Evolutionary conservation across 140 eudicot genomes (phyloP), one percentile per base, ranked within the genome.

Genomic region (Stevia rebaudiana): DNA sequence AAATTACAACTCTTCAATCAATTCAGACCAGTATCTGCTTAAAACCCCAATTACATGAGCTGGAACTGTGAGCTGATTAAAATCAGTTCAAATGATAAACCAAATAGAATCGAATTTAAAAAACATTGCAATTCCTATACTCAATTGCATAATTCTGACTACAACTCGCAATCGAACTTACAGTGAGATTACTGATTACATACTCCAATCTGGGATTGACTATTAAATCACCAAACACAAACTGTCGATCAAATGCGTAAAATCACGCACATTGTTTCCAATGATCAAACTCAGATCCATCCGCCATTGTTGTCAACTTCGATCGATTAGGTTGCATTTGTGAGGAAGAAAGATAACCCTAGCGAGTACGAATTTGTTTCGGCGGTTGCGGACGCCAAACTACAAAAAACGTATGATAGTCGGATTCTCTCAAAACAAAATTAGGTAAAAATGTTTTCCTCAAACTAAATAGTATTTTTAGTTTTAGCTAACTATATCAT

Each of bases 301-400:
- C 82, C 79, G 75, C 80, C 86, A 77, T 81, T 46, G 72, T 23
- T 62, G 67, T 4, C 42, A 1, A 4, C 33, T 2, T 47, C 53
- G 53, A 47, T 47, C 11, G 24, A 16, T 47, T 17, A 47, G 24
- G 11, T 47, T 5, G 5, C 11, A 1, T 46, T 46, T 46, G 52
- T 4, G 23, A 46, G 1, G 52, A 46, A 46, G 23, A 5, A 46
- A 28, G 2, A 17, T 13, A 44, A 44, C 50, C 19, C 50, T 44
- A 44, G 50, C 21, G 18, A 28, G n/a, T n/a, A n/a, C n/a, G n/a
- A n/a, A n/a, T n/a, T n/a, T n/a, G n/a, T n/a, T n/a, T n/a, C n/a
- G n/a, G n/a, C n/a, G n/a, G n/a, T n/a, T n/a, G n/a, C n/a, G n/a
- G n/a, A n/a, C n/a, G n/a, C n/a, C n/a, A n/a, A n/a, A n/a, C n/a